These are phyloP conservation scores for Gnomoniopsis sp. DNA, from an alignment of 2,329 filamentous ascomycete species.

Conservation along the genomic window DNA sequence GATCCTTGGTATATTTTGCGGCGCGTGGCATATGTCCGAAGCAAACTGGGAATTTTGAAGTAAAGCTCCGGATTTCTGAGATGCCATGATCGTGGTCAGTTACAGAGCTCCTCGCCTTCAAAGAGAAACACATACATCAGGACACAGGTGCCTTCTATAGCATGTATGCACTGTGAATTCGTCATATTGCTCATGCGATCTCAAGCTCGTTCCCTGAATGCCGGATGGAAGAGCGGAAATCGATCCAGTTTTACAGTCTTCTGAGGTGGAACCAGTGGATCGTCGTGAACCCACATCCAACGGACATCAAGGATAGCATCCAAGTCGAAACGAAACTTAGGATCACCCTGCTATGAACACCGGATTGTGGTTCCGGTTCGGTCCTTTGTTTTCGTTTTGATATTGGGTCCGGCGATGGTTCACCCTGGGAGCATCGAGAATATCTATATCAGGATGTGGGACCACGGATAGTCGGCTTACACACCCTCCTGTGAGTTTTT, in stretches of 20 bases:
- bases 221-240: conserved; percentile 2
- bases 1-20: background rate
- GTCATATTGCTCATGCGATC: background rate
- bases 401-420: background rate
- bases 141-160: background rate
- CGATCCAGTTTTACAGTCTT: conserved; percentile 2
- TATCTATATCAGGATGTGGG: conserved; percentile 4
- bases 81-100: too few species aligned
- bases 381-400: background rate
- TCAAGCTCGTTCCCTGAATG: background rate
- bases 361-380: conserved; percentile 8
- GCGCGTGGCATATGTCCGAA: background rate
- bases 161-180: background rate
- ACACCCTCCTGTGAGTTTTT: conserved; percentile 1
- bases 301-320: conserved; percentile 2
- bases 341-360: conserved; percentile 3
- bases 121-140: too few species aligned
- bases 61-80: too few species aligned
- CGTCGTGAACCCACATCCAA: background rate
- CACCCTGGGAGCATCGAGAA: background rate
- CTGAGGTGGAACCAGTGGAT: conserved; percentile 2
- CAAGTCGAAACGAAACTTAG: background rate
- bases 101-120: too few species aligned
- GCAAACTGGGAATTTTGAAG: too few species aligned
- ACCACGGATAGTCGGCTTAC: background rate